Percentiles rank a stretch among this genome's conserved stretches.
Conservation (phyloP, 1,139 yeast species). For the Diutina siamensis region DNA sequence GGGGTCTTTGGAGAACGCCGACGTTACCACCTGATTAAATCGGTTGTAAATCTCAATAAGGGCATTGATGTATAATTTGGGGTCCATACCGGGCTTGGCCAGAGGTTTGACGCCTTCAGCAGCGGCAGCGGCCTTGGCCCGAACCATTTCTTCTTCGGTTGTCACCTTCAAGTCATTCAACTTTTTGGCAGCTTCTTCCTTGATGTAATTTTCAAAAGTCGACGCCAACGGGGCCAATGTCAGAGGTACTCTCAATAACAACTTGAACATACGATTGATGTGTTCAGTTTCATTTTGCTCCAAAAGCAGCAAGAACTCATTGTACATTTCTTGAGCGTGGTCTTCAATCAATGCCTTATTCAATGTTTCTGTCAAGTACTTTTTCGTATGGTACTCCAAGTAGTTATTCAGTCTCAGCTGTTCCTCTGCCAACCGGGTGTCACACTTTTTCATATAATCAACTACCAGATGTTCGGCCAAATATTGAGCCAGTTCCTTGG, state of each 20-base stretch:
- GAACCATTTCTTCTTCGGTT: conserved; percentile 19
- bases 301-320: conserved; percentile 61
- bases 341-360: conserved; percentile 67
- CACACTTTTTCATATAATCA: conserved; percentile 83
- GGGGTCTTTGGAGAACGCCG: conserved; percentile 65
- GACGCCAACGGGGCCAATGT: conserved; percentile 72
- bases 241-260: conserved; percentile 62
- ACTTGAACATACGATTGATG: conserved; percentile 65
- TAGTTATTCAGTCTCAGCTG: conserved; percentile 65
- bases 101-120: conserved; percentile 9
- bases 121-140: conserved; percentile 9
- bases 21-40: conserved; percentile 54
- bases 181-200: conserved; percentile 59
- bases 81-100: conserved; percentile 34
- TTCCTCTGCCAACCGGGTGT: conserved; percentile 73
- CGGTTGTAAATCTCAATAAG: conserved; percentile 59
- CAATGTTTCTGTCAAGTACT: conserved; percentile 61
- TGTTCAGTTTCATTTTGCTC: conserved; percentile 71
- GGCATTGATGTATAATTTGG: conserved; percentile 71
- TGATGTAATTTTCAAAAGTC: conserved; percentile 63
- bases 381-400: conserved; percentile 79
- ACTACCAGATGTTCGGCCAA: conserved; percentile 71
- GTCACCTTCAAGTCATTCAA: conserved; percentile 50
- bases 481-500: conserved; percentile 55
- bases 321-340: conserved; percentile 69